Evolutionary conservation across 805 yeast genomes (phyloP), one percentile per base, ranked within the genome.

Genomic region (Starmera pachycereana): DNA sequence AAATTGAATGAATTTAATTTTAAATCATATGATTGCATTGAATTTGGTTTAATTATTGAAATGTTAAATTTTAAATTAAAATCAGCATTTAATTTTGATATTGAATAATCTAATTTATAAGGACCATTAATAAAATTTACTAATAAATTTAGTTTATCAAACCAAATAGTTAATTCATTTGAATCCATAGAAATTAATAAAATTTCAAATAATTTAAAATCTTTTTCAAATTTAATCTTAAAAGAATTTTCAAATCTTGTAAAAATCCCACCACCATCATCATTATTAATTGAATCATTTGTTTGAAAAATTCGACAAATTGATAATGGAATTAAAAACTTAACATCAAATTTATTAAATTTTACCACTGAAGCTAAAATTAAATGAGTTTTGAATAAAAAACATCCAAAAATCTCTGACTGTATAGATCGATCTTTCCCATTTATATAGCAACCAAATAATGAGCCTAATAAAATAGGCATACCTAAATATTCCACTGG

Each of bases 321-420:
- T 6, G 67, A 47, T 29, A 75, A 53, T 1, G 83, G 79, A 8
- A 78, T 60, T 12, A 76, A 62, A 45, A 75, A 71, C 12, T 56
- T 59, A 6, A 73, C 61, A 5, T 58, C 65, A 29, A 54, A 50
- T 25, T 48, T 58, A 8, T 47, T 40, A 12, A 40, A 38, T 43
- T 55, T 57, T 19, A 50, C 37, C 13, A 58, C 43, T 19, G 58
- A 43, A 11, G 65, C 56, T 30, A 72, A 42, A 1, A 77, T 45
- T 25, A 76, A 49, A 51, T 74, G 78, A 5, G 76, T 64, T 43
- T 76, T 72, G 58, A 72, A 76, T 16, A 74, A 48, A 34, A 74
- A 34, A 52, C 63, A 39, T 60, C 75, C 54, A 57, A 50, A 42
- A 40, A 53, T 16, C 47, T 45, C 45, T 22, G 37, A 36, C 28